phyloP scores from a whole-genome alignment of 371 early-diverging fungal species.

The Phascolomyces articulosus region DNA sequence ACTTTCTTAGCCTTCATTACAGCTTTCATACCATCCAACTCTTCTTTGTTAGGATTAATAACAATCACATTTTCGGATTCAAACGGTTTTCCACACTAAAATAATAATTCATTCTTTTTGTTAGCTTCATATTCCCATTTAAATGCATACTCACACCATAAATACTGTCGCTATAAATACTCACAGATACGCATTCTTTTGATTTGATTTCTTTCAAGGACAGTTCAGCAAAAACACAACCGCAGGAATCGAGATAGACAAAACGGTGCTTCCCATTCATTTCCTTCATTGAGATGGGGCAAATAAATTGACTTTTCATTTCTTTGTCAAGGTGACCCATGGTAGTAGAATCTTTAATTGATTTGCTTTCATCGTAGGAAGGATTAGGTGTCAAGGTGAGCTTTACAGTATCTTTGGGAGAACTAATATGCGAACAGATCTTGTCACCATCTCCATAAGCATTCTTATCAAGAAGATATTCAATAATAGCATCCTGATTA shows the following conservation, averaged over 20 bases:
- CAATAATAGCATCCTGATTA: constrained; percentile 89
- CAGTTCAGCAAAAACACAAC: constrained; percentile 87
- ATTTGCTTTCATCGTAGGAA: constrained; percentile 46
- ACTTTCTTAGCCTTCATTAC: constrained; percentile 61
- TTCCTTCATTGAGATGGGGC: constrained; percentile 92
- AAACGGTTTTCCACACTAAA: constrained; percentile 73
- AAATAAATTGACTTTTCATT: constrained; percentile 71
- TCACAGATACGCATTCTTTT: constrained; percentile 59
- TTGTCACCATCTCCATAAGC: constrained; percentile 84
- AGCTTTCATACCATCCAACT: constrained; percentile 56
- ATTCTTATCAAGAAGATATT: constrained; percentile 77
- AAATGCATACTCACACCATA: not conserved
- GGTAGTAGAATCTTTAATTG: constrained; percentile 35
- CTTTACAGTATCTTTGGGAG: constrained; percentile 74
- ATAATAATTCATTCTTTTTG: not conserved
- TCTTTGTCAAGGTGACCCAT: constrained; percentile 56
- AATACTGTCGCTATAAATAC: not conserved
- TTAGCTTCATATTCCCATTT: not conserved
- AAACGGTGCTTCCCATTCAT: constrained; percentile 92
- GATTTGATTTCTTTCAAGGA: constrained; percentile 80
- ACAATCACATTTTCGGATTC: constrained; percentile 64
- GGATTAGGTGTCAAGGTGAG: constrained; percentile 81
- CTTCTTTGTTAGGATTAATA: constrained; percentile 76
- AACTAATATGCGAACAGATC: constrained; percentile 81
- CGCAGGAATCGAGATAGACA: constrained; percentile 80